Evolutionary conservation across 1,284 basidiomycete species (phyloP).

Genomic region (Malassezia yamatoensis): DNA sequence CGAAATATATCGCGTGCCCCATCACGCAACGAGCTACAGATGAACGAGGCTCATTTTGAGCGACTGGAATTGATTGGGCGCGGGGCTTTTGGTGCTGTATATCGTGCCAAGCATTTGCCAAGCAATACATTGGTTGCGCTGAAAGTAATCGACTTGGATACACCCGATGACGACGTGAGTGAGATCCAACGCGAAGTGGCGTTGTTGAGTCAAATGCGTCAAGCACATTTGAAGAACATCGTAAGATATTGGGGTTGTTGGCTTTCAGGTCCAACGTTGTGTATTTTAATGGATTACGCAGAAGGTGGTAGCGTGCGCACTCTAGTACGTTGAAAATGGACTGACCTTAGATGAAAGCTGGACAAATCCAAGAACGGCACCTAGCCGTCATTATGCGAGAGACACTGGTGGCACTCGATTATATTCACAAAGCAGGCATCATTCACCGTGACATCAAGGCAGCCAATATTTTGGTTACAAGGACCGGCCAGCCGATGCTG

Average conservation of each 20-base stretch:
- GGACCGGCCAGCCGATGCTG: constrained; percentile 54
- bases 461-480: constrained; percentile 55
- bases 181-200: constrained; percentile 96
- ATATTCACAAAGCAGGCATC: constrained; percentile 44
- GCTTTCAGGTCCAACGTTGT: constrained; percentile 84
- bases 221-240: constrained; percentile 69
- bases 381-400: constrained; percentile 80
- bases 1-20: background rate
- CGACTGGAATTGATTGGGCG: constrained; percentile 42
- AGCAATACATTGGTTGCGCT: constrained; percentile 80
- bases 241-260: constrained; percentile 93
- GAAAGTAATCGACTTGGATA: constrained; percentile 98
- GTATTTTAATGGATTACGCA: constrained; percentile 98
- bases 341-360: constrained; percentile 55
- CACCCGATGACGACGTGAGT: constrained; percentile 75
- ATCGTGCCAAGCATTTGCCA: constrained; percentile 57
- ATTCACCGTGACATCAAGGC: constrained; percentile 57
- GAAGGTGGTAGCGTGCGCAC: constrained; percentile 89
- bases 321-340: constrained; percentile 47
- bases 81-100: constrained; percentile 46
- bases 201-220: constrained; percentile 73
- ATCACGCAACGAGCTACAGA: background rate
- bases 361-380: constrained; percentile 74
- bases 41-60: constrained; percentile 23
- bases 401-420: constrained; percentile 66